These are phyloP conservation scores for Ambrosia hybrid DNA, from an alignment of 140 eudicot species.

Conservation along the genomic window DNA sequence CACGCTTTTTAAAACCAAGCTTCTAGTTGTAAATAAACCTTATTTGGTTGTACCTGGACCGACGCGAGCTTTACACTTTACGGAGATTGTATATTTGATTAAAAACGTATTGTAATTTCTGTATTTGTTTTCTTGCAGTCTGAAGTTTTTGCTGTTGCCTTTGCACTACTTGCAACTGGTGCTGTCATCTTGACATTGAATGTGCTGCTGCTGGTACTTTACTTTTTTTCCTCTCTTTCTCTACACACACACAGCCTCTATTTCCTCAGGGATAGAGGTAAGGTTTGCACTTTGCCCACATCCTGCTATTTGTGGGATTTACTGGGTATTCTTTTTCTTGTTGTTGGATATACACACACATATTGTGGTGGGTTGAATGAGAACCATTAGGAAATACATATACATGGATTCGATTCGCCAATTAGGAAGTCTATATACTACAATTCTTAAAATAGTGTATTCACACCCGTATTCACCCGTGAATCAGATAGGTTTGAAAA, in stretches of 20 bases:
- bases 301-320: too few relatives aligned
- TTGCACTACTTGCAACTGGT: slow-evolving; percentile 95
- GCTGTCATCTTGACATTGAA: slow-evolving; percentile 90
- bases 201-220: slow-evolving; percentile 76
- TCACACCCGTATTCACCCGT: background rate
- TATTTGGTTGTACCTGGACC: too few relatives aligned
- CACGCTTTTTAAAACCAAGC: too few relatives aligned
- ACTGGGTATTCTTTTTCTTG: too few relatives aligned
- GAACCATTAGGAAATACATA: background rate
- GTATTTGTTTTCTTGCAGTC: slow-evolving; percentile 48
- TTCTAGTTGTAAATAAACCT: too few relatives aligned
- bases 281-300: too few relatives aligned
- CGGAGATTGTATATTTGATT: background rate
- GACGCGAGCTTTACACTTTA: too few relatives aligned
- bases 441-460: background rate
- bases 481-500: background rate
- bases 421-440: background rate
- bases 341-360: background rate
- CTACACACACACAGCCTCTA: background rate
- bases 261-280: too few relatives aligned
- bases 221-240: background rate
- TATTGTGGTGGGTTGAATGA: background rate
- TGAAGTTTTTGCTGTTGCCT: slow-evolving; percentile 92
- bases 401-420: background rate
- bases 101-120: slow-evolving; percentile 1